Evolutionary conservation across 345 rosid genomes (phyloP), one percentile per base, ranked within the genome.

Genomic region (Sisymbrium irio): DNA sequence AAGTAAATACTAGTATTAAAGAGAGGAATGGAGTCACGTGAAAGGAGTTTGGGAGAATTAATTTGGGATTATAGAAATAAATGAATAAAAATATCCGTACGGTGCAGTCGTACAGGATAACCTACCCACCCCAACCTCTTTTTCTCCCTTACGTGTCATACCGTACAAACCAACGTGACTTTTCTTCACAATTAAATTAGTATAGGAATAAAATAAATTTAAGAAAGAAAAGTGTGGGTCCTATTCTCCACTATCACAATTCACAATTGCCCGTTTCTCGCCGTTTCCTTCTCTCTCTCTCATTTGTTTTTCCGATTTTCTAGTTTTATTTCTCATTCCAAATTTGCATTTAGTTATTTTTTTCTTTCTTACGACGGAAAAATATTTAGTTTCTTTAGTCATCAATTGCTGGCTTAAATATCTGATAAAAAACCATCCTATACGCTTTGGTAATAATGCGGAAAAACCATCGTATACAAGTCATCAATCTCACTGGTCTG

Each of bases 151-250:
- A 76, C 75, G 79, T 76, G 79, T 70, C 79, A 69, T 69, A 63
- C 79, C 79, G 79, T 76, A 69, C 79, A 69, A 76, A 42, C 53
- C 60, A 62, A 76, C 75, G 50, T 76, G 65, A 69, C 79, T 76
- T 62, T 61, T 62, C 74, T 75, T 42, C 40, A 6, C 51, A 8
- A 36, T 74, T 46, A 44, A 47, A 37, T 58, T 25, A 33, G n/a
- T n/a, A 65, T 53, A 14, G 5, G 30, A 50, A 27, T 1, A 67
- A 4, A 66, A 36, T 18, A 15, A 18, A 61, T 18, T 47, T 25
- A 71, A 37, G 3, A 47, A 22, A 36, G 7, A 49, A 28, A 55
- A 41, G 1, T 36, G 35, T 50, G 55, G 69, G 69, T 9, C 62
- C 35, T 51, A 2, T 40, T 41, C 54, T 72, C 45, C 69, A 62